Percentiles rank a stretch among this genome's conserved stretches.
These are phyloP conservation scores for Hypomyces perniciosus DNA, from an alignment of 2,329 filamentous ascomycete genomes.

Conservation along the genomic window DNA sequence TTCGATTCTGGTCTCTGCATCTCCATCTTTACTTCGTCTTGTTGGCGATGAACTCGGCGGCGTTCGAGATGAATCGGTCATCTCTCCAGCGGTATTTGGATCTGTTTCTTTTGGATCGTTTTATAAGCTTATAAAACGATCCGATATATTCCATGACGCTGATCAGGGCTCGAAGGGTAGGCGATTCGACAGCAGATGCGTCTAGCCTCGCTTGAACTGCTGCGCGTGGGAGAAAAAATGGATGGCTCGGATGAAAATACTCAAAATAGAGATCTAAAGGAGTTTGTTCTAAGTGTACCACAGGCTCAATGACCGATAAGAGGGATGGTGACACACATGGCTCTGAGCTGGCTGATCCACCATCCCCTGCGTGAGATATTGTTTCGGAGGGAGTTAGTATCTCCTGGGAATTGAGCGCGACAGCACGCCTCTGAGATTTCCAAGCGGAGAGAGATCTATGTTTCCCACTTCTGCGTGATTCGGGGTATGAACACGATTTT, in stretches of 20 bases:
- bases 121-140: conserved; percentile 5
- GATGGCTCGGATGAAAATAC: conserved; percentile 5
- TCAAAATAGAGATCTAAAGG: conserved; percentile 2
- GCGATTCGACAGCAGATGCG: not conserved
- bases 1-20: not conserved
- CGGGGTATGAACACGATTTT: not conserved
- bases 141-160: conserved; percentile 7
- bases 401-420: not conserved
- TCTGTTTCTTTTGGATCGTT: not conserved
- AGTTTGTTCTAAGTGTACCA: not conserved
- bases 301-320: not conserved
- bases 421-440: not conserved
- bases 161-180: not conserved
- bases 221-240: not conserved
- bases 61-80: not conserved
- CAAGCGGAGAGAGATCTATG: not conserved
- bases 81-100: not conserved
- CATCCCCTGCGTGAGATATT: not conserved
- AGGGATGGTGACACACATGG: not conserved
- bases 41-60: not conserved
- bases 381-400: not conserved
- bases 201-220: not conserved
- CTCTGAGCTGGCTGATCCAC: not conserved
- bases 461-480: not conserved
- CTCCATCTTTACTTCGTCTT: not conserved